Evolutionary conservation across 257 asterid species (phyloP), one percentile per base, ranked within the genome.

Genomic region (Jacaranda mimosifolia): DNA sequence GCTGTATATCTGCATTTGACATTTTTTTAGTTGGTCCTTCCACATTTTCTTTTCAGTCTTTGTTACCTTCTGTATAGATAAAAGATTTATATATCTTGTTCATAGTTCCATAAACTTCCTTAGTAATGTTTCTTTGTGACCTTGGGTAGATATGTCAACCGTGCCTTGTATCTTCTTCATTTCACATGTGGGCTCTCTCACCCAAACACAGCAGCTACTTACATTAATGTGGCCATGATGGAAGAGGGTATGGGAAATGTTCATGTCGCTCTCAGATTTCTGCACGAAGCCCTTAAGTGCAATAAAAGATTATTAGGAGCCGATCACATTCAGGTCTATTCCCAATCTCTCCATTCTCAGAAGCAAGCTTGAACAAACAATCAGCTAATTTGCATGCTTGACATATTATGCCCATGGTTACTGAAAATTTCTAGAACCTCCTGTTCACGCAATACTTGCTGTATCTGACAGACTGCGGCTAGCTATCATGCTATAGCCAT

Each of bases 231-330:
- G 82, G 99, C 99, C 71, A 96, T 96, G 99, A 96, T 96, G 99
- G 99, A 96, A 86, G 99, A 96, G 84, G 99, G 99, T 70, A 93
- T 93, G 98, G 99, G 98, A 78, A 96, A 96, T 90, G 99, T 86
- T 68, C 96, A 96, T 71, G 95, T 93, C 79, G 99, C 99, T 80
- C 99, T 96, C 73, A 82, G 99, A 86, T 96, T 92, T 89, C 90
- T 96, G 79, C 99, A 96, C 19, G 99, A 96, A 89, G 99, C 99
- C 83, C 97, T 96, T 14, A 96, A 93, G 83, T 96, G 99, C 90
- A 96, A 96, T 85, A 85, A 89, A 85, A 84, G 91, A 83, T 83
- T 96, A 74, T 77, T 96, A 73, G 99, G 98, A 83, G 96, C 91
- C 66, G 99, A 96, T 83, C 99, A 96, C 86, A 94, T 96, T 76